A percentile compares a stretch with the other conserved stretches of the same genome.
These are phyloP conservation scores for Pythium phragmitis DNA, from an alignment of 352 stramenopile species.

Conservation along the genomic window DNA sequence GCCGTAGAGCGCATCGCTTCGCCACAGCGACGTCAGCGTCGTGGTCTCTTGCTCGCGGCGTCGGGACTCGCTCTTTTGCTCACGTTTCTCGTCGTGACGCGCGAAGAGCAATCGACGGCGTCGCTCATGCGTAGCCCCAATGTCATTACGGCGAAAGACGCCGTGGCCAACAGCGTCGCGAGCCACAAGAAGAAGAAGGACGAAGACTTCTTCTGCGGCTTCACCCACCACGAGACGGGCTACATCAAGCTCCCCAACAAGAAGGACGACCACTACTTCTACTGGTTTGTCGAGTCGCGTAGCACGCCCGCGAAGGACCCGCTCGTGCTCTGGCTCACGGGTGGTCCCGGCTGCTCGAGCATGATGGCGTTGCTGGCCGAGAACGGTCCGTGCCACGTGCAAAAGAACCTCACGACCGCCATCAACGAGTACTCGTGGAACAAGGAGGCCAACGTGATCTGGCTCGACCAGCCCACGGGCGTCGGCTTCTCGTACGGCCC, in stretches of 20 bases:
- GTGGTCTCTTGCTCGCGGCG: constrained; percentile 24
- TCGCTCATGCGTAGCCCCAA: not conserved
- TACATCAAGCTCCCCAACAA: constrained; percentile 51
- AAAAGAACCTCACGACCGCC: constrained; percentile 33
- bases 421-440: constrained; percentile 50
- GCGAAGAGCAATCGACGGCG: constrained; percentile 8
- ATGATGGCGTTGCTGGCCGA: constrained; percentile 42
- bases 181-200: constrained; percentile 9
- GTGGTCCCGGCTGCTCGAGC: constrained; percentile 38
- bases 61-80: constrained; percentile 36
- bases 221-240: constrained; percentile 39
- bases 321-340: constrained; percentile 54
- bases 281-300: constrained; percentile 59
- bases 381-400: constrained; percentile 49
- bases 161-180: not conserved
- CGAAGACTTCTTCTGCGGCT: constrained; percentile 33
- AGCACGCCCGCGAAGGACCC: constrained; percentile 34
- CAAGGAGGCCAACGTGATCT: constrained; percentile 49
- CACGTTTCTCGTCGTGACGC: constrained; percentile 33
- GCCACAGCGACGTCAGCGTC: not conserved
- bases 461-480: constrained; percentile 42
- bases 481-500: constrained; percentile 36
- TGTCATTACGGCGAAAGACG: not conserved
- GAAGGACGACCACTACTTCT: constrained; percentile 61
- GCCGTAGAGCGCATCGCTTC: not conserved